Evolutionary conservation across 1,139 yeast species (phyloP).

Genomic region (Debaryomyces robertsiae): DNA sequence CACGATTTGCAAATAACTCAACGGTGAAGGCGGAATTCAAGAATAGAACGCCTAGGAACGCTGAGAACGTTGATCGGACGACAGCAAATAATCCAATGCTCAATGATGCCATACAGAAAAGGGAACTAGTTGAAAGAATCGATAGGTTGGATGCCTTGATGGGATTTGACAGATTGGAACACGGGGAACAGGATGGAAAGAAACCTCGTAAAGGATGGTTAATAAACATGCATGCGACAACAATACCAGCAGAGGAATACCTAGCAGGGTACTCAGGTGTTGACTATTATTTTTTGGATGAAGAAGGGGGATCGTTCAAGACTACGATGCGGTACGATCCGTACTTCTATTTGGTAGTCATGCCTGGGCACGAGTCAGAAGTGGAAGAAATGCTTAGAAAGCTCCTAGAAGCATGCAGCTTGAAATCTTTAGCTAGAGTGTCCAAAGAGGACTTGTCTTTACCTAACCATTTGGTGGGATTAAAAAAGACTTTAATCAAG

Average conservation of each 20-base stretch:
- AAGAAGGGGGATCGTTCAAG: constrained; percentile 95
- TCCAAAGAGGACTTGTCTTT: constrained; percentile 75
- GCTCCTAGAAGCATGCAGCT: constrained; percentile 56
- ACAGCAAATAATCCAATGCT: constrained; percentile 38
- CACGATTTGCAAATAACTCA: constrained; percentile 54
- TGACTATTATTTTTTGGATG: constrained; percentile 93
- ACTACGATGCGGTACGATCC: constrained; percentile 85
- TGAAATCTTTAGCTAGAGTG: constrained; percentile 59
- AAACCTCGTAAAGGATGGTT: constrained; percentile 83
- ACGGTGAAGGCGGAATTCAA: constrained; percentile 21
- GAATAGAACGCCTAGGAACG: constrained; percentile 4
- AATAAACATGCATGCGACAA: constrained; percentile 79
- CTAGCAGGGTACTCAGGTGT: constrained; percentile 79
- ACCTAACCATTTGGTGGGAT: constrained; percentile 87
- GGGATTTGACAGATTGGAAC: constrained; percentile 82
- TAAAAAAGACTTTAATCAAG: constrained; percentile 63
- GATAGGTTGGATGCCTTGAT: constrained; percentile 71
- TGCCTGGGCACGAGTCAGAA: constrained; percentile 69
- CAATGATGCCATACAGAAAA: constrained; percentile 39
- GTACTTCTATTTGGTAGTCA: constrained; percentile 75
- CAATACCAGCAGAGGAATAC: constrained; percentile 56
- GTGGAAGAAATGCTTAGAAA: constrained; percentile 84
- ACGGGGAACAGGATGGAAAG: constrained; percentile 53
- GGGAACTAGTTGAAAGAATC: constrained; percentile 52
- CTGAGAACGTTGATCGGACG: constrained; percentile 3